These are phyloP conservation scores for Arabidopsis lyrata DNA, from an alignment of 441 rosid species.

Conservation along the genomic window DNA sequence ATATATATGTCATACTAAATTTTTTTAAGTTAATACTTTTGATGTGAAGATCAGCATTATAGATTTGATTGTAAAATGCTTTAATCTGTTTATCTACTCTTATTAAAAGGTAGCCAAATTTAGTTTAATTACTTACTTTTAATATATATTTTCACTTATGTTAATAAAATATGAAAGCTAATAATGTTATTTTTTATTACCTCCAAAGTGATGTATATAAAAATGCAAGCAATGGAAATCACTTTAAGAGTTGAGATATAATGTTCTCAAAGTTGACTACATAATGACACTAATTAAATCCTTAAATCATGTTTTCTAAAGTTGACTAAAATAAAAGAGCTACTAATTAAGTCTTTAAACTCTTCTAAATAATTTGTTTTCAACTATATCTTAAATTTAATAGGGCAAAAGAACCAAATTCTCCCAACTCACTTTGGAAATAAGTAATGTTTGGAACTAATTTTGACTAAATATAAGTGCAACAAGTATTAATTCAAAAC, in stretches of 20 bases:
- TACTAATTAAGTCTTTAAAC: background rate
- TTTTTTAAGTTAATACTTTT: background rate
- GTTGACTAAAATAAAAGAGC: conserved; percentile 21
- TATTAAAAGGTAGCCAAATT: background rate
- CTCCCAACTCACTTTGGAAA: conserved; percentile 14
- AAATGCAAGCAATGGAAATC: background rate
- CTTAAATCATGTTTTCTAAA: background rate
- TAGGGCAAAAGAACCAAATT: background rate
- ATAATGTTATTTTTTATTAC: background rate
- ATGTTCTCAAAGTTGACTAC: background rate
- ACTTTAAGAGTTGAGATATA: background rate
- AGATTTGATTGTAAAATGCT: background rate
- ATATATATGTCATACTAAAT: background rate
- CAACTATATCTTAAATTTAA: conserved; percentile 7
- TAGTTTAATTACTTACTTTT: background rate
- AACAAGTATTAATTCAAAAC: conserved; percentile 9
- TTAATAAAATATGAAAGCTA: background rate
- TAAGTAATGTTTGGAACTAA: background rate
- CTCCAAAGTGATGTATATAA: background rate
- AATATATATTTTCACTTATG: background rate
- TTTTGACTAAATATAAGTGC: conserved; percentile 16
- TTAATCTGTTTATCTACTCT: background rate
- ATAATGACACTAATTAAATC: background rate
- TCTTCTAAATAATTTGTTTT: background rate
- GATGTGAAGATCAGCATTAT: background rate